Conservation (phyloP, 345 rosid genomes). For the Capsella bursapastoris region DNA sequence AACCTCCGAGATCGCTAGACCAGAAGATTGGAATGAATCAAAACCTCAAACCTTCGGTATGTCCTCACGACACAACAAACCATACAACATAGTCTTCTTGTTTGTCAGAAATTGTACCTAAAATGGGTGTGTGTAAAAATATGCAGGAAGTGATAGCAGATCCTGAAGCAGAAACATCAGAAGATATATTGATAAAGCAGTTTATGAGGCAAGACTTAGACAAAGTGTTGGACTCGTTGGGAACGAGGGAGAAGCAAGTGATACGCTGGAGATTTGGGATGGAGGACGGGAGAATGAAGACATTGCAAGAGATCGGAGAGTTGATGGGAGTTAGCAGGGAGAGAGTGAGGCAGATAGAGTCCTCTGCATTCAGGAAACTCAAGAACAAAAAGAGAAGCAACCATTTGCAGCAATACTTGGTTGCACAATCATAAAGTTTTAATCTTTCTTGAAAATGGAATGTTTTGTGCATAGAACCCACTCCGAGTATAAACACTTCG, state of each 20-base stretch:
- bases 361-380: constrained; percentile 76
- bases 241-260: constrained; percentile 76
- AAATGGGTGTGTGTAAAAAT: not conserved
- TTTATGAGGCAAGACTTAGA: constrained; percentile 85
- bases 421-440: constrained; percentile 39
- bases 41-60: constrained; percentile 84
- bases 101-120: not conserved
- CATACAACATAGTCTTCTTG: not conserved
- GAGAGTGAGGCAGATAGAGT: constrained; percentile 88
- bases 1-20: constrained; percentile 88
- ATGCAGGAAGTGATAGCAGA: constrained; percentile 83
- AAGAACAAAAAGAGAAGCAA: constrained; percentile 78
- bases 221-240: constrained; percentile 75
- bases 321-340: constrained; percentile 86
- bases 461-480: constrained; percentile 44
- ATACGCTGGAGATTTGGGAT: constrained; percentile 89
- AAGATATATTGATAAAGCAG: constrained; percentile 67
- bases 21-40: constrained; percentile 78
- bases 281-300: constrained; percentile 88
- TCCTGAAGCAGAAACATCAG: constrained; percentile 79
- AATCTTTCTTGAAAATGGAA: not conserved
- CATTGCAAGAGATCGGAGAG: constrained; percentile 95
- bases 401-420: constrained; percentile 74
- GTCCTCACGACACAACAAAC: constrained; percentile 26
- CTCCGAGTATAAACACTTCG: not conserved